These are phyloP conservation scores for Cryptococcus sp. DNA, from an alignment of 1,284 basidiomycete species.

Conservation along the genomic window DNA sequence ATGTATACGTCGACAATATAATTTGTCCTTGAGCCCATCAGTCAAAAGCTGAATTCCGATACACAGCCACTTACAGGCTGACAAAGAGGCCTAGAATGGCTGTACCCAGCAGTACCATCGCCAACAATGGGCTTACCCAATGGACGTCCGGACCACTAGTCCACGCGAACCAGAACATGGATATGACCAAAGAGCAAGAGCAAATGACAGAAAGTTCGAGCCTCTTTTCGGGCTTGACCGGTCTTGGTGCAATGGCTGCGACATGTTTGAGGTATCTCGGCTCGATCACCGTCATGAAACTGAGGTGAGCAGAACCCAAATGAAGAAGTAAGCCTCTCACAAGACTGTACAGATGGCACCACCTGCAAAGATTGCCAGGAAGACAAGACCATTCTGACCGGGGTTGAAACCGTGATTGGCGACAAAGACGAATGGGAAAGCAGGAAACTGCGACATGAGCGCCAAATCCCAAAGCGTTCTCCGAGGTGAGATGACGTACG, in stretches of 20 bases:
- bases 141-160: slow-evolving; percentile 57
- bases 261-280: slow-evolving; percentile 30
- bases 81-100: slow-evolving; percentile 60
- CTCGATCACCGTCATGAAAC: slow-evolving; percentile 28
- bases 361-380: slow-evolving; percentile 52
- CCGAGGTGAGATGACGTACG: slow-evolving; percentile 15
- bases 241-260: slow-evolving; percentile 21
- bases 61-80: slow-evolving; percentile 1
- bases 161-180: slow-evolving; percentile 60
- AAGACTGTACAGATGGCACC: slow-evolving; percentile 35
- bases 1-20: slow-evolving; percentile 65
- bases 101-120: slow-evolving; percentile 59
- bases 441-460: slow-evolving; percentile 11
- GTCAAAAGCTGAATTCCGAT: not conserved
- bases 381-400: slow-evolving; percentile 51
- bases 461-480: too few species aligned
- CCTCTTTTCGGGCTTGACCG: slow-evolving; percentile 35
- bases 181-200: slow-evolving; percentile 49
- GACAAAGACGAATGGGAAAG: slow-evolving; percentile 51
- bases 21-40: slow-evolving; percentile 22
- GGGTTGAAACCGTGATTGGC: slow-evolving; percentile 50
- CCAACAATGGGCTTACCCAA: slow-evolving; percentile 61
- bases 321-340: slow-evolving; percentile 10
- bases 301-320: slow-evolving; percentile 3
- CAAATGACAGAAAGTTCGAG: slow-evolving; percentile 44